A percentile compares a stretch with the other conserved stretches of the same genome.
phyloP scores from a whole-genome alignment of 2,329 filamentous ascomycete genomes.

The Thielaviopsis ethacetica region DNA sequence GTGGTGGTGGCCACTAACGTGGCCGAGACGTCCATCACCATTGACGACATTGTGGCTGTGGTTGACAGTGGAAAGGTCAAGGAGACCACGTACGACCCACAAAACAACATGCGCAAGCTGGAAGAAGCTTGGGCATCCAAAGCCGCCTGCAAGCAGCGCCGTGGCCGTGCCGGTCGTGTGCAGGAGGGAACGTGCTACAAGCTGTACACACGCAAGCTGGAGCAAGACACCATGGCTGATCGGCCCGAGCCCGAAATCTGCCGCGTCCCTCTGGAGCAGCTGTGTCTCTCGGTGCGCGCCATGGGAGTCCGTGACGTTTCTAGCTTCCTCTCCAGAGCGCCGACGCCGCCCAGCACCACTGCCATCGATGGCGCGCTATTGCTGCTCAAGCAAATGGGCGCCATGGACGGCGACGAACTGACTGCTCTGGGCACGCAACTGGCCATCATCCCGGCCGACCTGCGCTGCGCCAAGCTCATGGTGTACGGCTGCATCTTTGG shows the following conservation, averaged over 20 bases:
- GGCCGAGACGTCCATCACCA: constrained; percentile 95
- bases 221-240: constrained; percentile 62
- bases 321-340: constrained; percentile 65
- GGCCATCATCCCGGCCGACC: constrained; percentile 86
- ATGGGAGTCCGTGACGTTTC: constrained; percentile 82
- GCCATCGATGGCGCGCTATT: constrained; percentile 76
- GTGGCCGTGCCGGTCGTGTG: constrained; percentile 85
- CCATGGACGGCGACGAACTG: constrained; percentile 68
- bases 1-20: constrained; percentile 93
- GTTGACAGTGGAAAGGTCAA: constrained; percentile 94
- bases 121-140: constrained; percentile 91
- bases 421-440: constrained; percentile 85
- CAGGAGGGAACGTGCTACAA: constrained; percentile 88
- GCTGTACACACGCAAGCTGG: constrained; percentile 74
- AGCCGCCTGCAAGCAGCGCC: constrained; percentile 85
- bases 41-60: constrained; percentile 90
- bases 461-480: constrained; percentile 86
- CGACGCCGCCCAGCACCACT: constrained; percentile 72
- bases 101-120: constrained; percentile 85
- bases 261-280: constrained; percentile 80
- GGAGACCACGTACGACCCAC: constrained; percentile 83
- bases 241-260: constrained; percentile 88
- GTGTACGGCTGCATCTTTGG: constrained; percentile 90
- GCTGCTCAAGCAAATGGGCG: constrained; percentile 71
- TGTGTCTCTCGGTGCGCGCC: constrained; percentile 84